phyloP scores from a whole-genome alignment of 495 filamentous ascomycete genomes.

The Glonium stellatum region DNA sequence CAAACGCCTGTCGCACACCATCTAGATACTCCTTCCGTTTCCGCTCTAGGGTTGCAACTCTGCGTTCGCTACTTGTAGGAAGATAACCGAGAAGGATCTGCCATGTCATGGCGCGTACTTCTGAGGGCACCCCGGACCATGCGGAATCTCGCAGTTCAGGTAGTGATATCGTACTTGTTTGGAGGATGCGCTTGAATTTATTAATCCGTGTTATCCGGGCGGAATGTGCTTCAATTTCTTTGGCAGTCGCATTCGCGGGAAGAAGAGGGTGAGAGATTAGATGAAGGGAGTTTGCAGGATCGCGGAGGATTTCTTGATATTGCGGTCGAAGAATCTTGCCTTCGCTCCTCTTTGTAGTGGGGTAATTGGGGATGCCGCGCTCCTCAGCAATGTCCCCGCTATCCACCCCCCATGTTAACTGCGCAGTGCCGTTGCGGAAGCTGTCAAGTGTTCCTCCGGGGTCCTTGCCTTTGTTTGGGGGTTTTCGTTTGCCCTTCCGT shows the following conservation, averaged over 20 bases:
- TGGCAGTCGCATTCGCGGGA: conserved; percentile 66
- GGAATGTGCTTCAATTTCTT: conserved; percentile 80
- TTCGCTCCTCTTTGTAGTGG: conserved; percentile 75
- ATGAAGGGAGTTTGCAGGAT: conserved; percentile 92
- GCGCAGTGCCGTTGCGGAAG: conserved; percentile 3
- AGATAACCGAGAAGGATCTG: conserved; percentile 92
- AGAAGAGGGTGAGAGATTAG: conserved; percentile 80
- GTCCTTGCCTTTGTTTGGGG: conserved; percentile 42
- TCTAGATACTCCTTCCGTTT: conserved; percentile 97
- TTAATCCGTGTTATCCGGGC: conserved; percentile 91
- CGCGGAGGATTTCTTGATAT: conserved; percentile 91
- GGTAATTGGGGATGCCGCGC: conserved; percentile 79
- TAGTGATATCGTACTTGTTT: conserved; percentile 80
- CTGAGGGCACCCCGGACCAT: conserved; percentile 90
- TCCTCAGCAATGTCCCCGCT: conserved; percentile 89
- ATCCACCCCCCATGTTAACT: conserved; percentile 50
- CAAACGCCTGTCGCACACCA: conserved; percentile 91
- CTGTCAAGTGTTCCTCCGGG: conserved; percentile 36
- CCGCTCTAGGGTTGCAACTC: conserved; percentile 82
- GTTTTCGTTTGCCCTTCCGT: conserved; percentile 52
- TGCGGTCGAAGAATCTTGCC: conserved; percentile 94
- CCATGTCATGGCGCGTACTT: conserved; percentile 97
- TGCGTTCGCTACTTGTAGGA: conserved; percentile 84
- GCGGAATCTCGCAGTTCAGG: conserved; percentile 74
- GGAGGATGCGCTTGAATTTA: conserved; percentile 93